A percentile compares a stretch with the other conserved stretches of the same genome.
phyloP scores from a whole-genome alignment of 768 basidiomycete species.

The Hydnomerulius pinastri region DNA sequence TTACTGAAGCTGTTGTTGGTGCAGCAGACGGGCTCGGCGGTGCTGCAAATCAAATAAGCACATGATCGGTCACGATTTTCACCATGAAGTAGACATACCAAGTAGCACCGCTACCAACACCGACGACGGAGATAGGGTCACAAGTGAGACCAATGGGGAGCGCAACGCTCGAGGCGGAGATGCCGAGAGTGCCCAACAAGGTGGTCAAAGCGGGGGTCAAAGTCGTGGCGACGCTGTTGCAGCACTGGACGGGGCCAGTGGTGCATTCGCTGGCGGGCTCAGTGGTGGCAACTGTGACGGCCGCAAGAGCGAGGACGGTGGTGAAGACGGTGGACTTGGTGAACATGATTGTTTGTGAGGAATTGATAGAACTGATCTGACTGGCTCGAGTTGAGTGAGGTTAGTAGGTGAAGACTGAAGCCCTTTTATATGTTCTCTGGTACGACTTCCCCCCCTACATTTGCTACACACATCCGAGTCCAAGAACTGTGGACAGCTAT shows the following conservation, averaged over 20 bases:
- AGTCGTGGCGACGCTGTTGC: background rate
- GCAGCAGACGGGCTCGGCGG: background rate
- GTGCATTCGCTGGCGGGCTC: background rate
- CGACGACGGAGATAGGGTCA: background rate
- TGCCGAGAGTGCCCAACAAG: background rate
- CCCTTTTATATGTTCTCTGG: background rate
- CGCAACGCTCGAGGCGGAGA: too few species aligned
- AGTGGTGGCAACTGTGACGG: background rate
- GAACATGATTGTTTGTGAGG: conserved; percentile 3
- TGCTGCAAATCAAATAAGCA: background rate
- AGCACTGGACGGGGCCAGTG: background rate
- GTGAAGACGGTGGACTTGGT: background rate
- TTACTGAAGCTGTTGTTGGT: background rate
- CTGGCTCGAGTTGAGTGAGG: background rate
- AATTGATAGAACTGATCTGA: background rate
- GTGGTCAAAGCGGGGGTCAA: background rate
- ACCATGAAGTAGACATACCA: background rate
- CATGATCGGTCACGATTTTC: too few species aligned
- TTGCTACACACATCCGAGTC: too few species aligned
- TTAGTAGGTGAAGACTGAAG: background rate
- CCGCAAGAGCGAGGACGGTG: conserved; percentile 6
- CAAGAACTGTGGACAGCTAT: too few species aligned
- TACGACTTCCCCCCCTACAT: background rate
- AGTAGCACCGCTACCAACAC: background rate
- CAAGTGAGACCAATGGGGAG: background rate